phyloP scores from a whole-genome alignment of 202 grass and related monocot species.

The Panicum hallii region DNA sequence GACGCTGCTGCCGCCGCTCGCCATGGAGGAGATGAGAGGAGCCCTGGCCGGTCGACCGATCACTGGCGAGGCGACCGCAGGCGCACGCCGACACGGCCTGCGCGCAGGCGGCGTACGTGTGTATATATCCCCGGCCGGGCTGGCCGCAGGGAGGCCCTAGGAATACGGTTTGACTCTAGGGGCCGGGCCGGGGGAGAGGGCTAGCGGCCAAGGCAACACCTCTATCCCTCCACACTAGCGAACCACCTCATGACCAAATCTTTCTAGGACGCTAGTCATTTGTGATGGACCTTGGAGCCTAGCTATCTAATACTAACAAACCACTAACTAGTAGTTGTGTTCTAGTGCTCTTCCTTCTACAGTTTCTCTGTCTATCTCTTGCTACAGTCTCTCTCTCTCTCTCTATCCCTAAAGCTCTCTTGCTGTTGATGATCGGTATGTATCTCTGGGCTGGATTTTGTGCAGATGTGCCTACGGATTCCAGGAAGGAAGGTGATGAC shows the following conservation, averaged over 20 bases:
- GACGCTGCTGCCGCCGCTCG: constrained; percentile 42
- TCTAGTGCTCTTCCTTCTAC: constrained; percentile 21
- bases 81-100: constrained; percentile 35
- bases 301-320: constrained; percentile 48
- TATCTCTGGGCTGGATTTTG: background rate
- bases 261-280: constrained; percentile 54
- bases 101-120: background rate
- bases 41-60: background rate
- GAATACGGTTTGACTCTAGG: constrained; percentile 62
- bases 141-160: constrained; percentile 2
- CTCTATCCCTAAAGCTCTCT: background rate
- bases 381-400: background rate
- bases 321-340: constrained; percentile 48
- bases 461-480: constrained; percentile 47
- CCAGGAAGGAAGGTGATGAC: constrained; percentile 46
- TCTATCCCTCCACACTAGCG: constrained; percentile 53
- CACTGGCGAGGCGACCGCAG: constrained; percentile 3
- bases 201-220: constrained; percentile 58
- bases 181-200: background rate
- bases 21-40: constrained; percentile 29
- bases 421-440: background rate
- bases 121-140: constrained; percentile 13
- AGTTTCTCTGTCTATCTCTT: background rate
- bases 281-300: constrained; percentile 53
- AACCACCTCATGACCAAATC: constrained; percentile 54